Base-by-base conservation (phyloP, 768 basidiomycete genomes). In the Cyclocybe cylindracea region DNA sequence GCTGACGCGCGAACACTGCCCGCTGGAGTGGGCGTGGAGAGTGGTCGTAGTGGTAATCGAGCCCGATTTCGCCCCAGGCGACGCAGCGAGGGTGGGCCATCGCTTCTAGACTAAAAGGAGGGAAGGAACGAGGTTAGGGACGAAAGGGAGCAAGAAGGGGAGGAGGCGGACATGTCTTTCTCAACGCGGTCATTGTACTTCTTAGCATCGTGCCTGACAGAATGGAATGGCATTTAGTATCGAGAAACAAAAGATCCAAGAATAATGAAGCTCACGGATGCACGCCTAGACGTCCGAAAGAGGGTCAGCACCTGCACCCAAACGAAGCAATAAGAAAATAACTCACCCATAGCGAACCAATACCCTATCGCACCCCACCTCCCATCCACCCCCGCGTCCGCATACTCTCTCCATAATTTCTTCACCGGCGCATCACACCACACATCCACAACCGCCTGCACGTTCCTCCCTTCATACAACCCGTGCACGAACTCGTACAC, bases 31-130 rank as follows among this genome's bases (percentile, higher is more conserved):
- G 77, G 7, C 86, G 81, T 0, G 90, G 88, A 0, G 89, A 89
- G 55, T 83, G 78, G 67, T 89, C 83, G 66, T 93, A 91, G 65
- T 92, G 89, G 59, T 90, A 92, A 55, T 94, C 91, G 10, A 91
- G 78, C 0, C 92, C 91, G 49, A 93, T 93, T 61, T 95, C 92
- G 1, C 92, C 92, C 85, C 87, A 89, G 2, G 90, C 89, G 6
- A 94, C 90, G 60, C 90, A 92, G 9, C 86, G 82, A 1, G 89
- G 87, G 59, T 93, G 91, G 0, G 73, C 41, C 82, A 91, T 89
- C 2, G 90, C 90, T 61, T 85, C 83, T 46, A 89, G 53, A 29
- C 88, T 91, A 59, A 1, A 38, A 13, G 6, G 37, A 16, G 24
- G 24, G 24, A 5, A 24, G 31, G 36, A 54, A 6, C 48, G 41